Evolutionary conservation across 192 early-diverging fungal genomes (phyloP).

Genomic region (Backusella psychrophila): DNA sequence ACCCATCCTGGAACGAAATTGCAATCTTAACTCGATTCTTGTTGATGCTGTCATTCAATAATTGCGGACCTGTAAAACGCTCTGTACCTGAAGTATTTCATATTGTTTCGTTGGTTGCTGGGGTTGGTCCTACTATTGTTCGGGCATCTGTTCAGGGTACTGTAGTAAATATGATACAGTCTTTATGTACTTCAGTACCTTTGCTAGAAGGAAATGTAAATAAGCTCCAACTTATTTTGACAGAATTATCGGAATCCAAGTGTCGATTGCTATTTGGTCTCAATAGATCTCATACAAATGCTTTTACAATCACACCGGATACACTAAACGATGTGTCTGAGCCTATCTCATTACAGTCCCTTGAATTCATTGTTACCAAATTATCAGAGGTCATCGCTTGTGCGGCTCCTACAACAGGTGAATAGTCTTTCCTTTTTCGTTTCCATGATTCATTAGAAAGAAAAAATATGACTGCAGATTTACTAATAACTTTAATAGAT

Average conservation of each 20-base stretch:
- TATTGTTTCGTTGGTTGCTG: slow-evolving; percentile 80
- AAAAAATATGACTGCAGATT: neutral
- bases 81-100: slow-evolving; percentile 87
- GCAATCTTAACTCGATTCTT: slow-evolving; percentile 85
- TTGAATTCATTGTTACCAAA: slow-evolving; percentile 56
- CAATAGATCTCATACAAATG: slow-evolving; percentile 58
- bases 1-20: slow-evolving; percentile 87
- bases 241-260: slow-evolving; percentile 79
- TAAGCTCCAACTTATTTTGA: slow-evolving; percentile 59
- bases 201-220: slow-evolving; percentile 49
- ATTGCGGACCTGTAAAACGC: slow-evolving; percentile 52
- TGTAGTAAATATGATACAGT: slow-evolving; percentile 88
- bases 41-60: slow-evolving; percentile 88
- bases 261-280: slow-evolving; percentile 77
- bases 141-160: slow-evolving; percentile 89
- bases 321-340: slow-evolving; percentile 46
- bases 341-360: slow-evolving; percentile 43
- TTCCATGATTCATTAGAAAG: neutral
- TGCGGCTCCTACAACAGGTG: slow-evolving; percentile 62
- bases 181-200: slow-evolving; percentile 60
- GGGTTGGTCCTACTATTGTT: slow-evolving; percentile 79
- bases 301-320: slow-evolving; percentile 61
- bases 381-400: slow-evolving; percentile 61
- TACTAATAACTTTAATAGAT: slow-evolving; percentile 37
- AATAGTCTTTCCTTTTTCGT: neutral